Percentiles rank a stretch among this genome's conserved stretches.
These are phyloP conservation scores for Aulographum hederae DNA, from an alignment of 2,329 filamentous ascomycete species.

Conservation along the genomic window DNA sequence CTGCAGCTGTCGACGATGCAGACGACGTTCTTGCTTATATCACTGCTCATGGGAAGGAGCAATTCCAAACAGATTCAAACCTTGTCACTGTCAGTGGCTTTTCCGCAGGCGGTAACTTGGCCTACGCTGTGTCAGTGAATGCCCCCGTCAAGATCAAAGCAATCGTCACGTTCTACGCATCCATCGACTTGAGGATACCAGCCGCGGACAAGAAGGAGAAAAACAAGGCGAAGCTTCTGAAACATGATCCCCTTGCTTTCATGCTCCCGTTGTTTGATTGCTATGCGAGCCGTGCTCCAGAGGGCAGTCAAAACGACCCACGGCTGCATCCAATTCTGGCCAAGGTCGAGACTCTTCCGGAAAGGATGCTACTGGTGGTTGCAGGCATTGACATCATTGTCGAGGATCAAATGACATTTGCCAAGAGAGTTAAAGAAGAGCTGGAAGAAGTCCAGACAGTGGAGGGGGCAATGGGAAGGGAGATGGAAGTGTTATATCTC, in stretches of 20 bases:
- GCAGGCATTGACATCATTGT: conserved; percentile 23
- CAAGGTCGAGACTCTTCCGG: conserved; percentile 16
- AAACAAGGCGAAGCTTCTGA: conserved; percentile 20
- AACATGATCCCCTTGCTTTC: conserved; percentile 19
- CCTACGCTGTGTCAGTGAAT: conserved; percentile 13
- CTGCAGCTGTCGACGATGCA: conserved; percentile 23
- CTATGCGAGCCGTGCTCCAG: conserved; percentile 18
- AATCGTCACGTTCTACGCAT: conserved; percentile 22
- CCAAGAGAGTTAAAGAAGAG: conserved; percentile 15
- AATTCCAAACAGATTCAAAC: conserved; percentile 19
- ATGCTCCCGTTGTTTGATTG: conserved; percentile 25
- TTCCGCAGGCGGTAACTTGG: conserved; percentile 27
- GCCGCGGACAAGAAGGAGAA: too few species aligned
- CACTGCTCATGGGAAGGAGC: conserved; percentile 16
- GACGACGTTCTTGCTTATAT: conserved; percentile 25
- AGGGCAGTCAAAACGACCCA: conserved; percentile 13
- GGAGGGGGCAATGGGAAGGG: conserved; percentile 6
- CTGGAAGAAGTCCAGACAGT: conserved; percentile 9
- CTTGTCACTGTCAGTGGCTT: conserved; percentile 26
- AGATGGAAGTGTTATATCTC: conserved; percentile 2
- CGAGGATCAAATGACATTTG: conserved; percentile 21
- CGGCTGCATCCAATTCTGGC: conserved; percentile 21
- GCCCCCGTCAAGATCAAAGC: conserved; percentile 18
- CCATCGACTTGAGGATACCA: too few species aligned
- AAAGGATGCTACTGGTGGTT: conserved; percentile 22